Evolutionary conservation across 2,329 filamentous ascomycete genomes (phyloP), one percentile per base, ranked within the genome.

Genomic region (Ceratocystis papillata): DNA sequence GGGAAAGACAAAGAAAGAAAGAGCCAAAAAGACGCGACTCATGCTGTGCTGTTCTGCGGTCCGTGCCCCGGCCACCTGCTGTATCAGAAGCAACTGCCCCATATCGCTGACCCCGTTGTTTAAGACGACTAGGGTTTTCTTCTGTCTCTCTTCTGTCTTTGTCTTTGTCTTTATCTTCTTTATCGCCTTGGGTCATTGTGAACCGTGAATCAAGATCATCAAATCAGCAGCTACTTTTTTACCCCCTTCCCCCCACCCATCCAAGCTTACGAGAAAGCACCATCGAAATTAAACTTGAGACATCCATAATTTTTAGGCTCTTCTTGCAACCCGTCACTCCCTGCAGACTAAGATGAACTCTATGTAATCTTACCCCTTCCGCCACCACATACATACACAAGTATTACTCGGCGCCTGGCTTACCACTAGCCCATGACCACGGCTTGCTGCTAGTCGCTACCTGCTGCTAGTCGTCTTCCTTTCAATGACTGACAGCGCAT

Each of bases 271-370:
- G 17, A n/a, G 10, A 37, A 30, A 20, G 15, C 53, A 33, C 33
- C 55, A 59, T 59, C 12, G 55, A 59, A 37, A 59, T 59, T 59
- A 59, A 59, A 59, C 55, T 22, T 37, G 55, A 59, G 55, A 59
- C 55, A 59, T 37, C 28, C 55, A 10, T 25, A 20, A 30, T 30
- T 59, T 37, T 59, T 59, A 37, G 28, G 12, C 28, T 59, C 33
- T 37, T n/a, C 46, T 50, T 25, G n/a, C 46, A 50, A 20, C 15
- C 15, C 28, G 2, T 25, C 28, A 5, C 17, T 30, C 22, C 25
- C 25, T 57, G n/a, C 46, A 50, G 22, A 25, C 22, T 25, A 20
- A 12, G 46, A n/a, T 50, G 46, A 10, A 10, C 12, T 41, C 3
- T 41, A 15, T 12, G 37, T 41, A 12, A 41, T 22, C n/a, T 53